Evolutionary conservation across 805 yeast species (phyloP), one percentile per base, ranked within the genome.

Genomic region (Komagataella populi): DNA sequence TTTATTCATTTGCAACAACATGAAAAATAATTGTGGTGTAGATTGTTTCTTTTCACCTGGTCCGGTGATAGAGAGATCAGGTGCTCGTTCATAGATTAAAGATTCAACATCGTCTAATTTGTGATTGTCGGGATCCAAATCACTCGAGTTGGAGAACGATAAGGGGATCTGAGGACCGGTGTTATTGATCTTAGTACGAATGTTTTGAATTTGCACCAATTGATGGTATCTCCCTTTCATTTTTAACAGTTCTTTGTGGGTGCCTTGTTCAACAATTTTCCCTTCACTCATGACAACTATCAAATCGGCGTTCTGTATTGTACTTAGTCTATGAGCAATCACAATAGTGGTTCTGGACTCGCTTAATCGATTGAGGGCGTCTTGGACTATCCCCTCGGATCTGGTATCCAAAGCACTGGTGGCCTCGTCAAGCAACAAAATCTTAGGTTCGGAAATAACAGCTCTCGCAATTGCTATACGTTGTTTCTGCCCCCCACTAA

Each of bases 401-500:
- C 71, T 74, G 0, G 82, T 70, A 62, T 93, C 99, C 48, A 93
- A 69, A 0, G 96, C 85, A 0, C 97, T 82, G 0, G 98, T 89
- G 58, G 90, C 83, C 62, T 93, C 99, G 65, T 93, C 99, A 48
- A 93, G 65, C 6, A 93, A 71, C n/a, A 81, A 70, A 7, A 81
- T 57, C 36, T 69, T 68, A 0, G 97, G 93, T 18, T 73, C 69
- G 44, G 90, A 66, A 3, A 90, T 53, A 3, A 93, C 55, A 0
- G 96, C 93, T 49, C 98, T 72, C 0, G 91, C 96, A 50, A 93
- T 79, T 0, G 93, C 82, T 1, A 93, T 62, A 51, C 97, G 68
- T 62, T 93, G 98, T 7, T 84, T 72, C 63, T 93, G 98, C 2
- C 99, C 99, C 23, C 96, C 95, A 1, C 97, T 88, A 46, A 78